Base-by-base conservation (phyloP, 148 eudicot genomes). In the Suaeda aralocaspica region DNA sequence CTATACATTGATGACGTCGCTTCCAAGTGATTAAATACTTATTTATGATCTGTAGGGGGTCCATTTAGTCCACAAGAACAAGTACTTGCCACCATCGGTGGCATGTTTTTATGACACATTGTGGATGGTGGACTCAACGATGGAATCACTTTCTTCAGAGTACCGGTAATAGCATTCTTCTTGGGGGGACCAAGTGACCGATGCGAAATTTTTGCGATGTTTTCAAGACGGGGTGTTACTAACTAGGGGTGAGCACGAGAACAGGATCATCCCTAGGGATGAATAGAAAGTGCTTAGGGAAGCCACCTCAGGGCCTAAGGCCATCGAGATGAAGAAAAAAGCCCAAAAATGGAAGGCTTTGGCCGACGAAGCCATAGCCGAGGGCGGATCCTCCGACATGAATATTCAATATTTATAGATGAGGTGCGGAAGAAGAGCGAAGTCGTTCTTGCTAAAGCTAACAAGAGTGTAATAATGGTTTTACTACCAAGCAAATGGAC, bases 61-160 rank as follows among this genome's bases (percentile, higher is more conserved):
- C 61, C 57, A 75, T 92, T 91, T 82, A 70, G 82, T 53, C 90
- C 94, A 24, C 98, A 92, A 59, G 91, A 86, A 60, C 85, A 84
- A 62, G 92, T 90, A 0, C 66, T 93, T 52, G 84, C 81, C 0
- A 49, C 85, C 84, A 0, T 73, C 98, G 0, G 72, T 84, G 0
- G 92, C 94, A 0, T 93, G 98, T n/a, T 50, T 93, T 93, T 36
- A 39, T 90, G 71, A 88, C 95, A 0, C 98, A 93, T 44, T 93
- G 98, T 57, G 98, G 98, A 1, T 92, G 98, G 98, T n/a, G n/a
- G 90, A 92, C 80, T 92, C 98, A 25, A 64, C 91, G 0, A 74
- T 86, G 84, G 98, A 93, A 72, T 84, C 89, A 3, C 39, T 93
- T 15, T 55, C 90, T 2, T 80, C 70, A 0, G 95, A 21, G 80